Base-by-base conservation (phyloP, 2,329 filamentous ascomycete genomes). In the Plenodomus lindquistii region DNA sequence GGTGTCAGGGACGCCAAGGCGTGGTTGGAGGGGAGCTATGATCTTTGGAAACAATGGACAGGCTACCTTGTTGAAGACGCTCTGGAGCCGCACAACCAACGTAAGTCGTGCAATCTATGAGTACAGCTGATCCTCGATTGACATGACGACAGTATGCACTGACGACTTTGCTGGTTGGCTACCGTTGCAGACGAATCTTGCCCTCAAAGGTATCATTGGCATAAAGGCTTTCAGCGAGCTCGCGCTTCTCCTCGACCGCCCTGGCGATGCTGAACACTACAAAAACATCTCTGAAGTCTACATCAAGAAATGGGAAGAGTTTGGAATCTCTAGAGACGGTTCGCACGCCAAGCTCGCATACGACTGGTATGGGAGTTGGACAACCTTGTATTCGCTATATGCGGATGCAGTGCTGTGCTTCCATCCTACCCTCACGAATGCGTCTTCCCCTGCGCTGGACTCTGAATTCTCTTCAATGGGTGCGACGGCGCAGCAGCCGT, bases 301-400 rank as follows among this genome's bases (percentile, higher is more conserved):
- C 69, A 81, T 94, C 52, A 69, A 79, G 22, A 85, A 87, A 59
- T 95, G 91, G 89, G 80, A 87, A 65, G 74, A 79, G 17, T 81
- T 84, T 44, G 89, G 82, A 46, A 85, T 92, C 69, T 88, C 89
- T 52, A 78, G 80, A 16, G 83, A 87, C 46, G 81, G 83, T 8
- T 76, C 85, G 1, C 89, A 93, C 69, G 85, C 88, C 18, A 92
- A 90, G 58, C 79, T 96, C 9, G 84, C 87, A 10, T 96, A 96
- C 73, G 81, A 90, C 65, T 85, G 87, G 78, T 87, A 88, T 57
- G 88, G 88, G 13, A 89, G 86, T 42, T 92, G 88, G 88, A 91
- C 88, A 6, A 91, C 87, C 0, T 80, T 95, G 29, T 96, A 96
- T 77, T 93, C 91, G 66, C 80, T 95, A 20, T 96, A 90, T 73